Conservation (phyloP, 208 protist species). For the Borovskyia barvae region DNA sequence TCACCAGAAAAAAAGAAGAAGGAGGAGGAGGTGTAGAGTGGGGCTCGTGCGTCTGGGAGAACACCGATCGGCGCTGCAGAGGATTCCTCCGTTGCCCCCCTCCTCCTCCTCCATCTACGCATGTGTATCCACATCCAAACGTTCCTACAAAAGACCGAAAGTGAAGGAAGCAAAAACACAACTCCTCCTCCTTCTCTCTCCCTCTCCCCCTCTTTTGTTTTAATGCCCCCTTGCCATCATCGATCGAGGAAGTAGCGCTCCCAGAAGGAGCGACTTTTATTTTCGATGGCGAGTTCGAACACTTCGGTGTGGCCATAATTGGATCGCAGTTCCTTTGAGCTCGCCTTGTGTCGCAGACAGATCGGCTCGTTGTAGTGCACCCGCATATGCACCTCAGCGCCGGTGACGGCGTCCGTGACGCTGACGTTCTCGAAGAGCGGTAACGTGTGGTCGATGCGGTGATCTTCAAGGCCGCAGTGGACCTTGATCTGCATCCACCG, state of each 20-base stretch:
- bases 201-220: too few species aligned
- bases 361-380: slow-evolving; percentile 74
- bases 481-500: slow-evolving; percentile 71
- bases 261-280: slow-evolving; percentile 49
- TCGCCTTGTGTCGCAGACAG: slow-evolving; percentile 66
- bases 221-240: too few species aligned
- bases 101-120: too few species aligned
- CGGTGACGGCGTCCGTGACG: slow-evolving; percentile 26
- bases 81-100: neutral
- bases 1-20: slow-evolving; percentile 9
- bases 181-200: neutral
- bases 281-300: slow-evolving; percentile 73
- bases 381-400: slow-evolving; percentile 20
- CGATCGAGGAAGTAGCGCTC: slow-evolving; percentile 78
- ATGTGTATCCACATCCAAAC: too few species aligned
- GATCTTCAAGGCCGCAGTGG: slow-evolving; percentile 59
- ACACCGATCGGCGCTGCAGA: neutral
- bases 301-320: slow-evolving; percentile 62
- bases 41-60: neutral
- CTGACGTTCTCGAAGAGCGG: slow-evolving; percentile 55
- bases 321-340: slow-evolving; percentile 50
- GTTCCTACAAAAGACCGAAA: too few species aligned
- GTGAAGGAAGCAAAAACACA: neutral
- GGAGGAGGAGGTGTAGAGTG: neutral
- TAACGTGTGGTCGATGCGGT: slow-evolving; percentile 51